phyloP scores from a whole-genome alignment of 2,329 filamentous ascomycete genomes.

The Fusarium sp. region DNA sequence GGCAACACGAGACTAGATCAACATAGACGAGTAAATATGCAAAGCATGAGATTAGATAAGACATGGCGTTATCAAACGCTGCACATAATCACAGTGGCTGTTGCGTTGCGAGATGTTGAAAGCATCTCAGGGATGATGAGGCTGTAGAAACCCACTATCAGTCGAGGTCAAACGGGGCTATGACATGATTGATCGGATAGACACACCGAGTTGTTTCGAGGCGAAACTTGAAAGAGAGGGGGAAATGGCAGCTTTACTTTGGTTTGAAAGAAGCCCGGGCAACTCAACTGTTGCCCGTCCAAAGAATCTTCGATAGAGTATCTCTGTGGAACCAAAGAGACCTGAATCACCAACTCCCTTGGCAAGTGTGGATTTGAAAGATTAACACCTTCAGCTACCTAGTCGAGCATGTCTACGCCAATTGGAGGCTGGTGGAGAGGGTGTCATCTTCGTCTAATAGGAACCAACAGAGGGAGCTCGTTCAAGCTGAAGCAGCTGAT shows the following conservation, averaged over 20 bases:
- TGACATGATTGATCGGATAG: neutral
- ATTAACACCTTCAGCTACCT: neutral
- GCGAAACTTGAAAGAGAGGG: neutral
- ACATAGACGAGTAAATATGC: neutral
- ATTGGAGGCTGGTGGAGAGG: neutral
- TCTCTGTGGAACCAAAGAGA: neutral
- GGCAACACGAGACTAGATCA: neutral
- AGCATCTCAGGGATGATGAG: neutral
- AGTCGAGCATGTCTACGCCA: neutral
- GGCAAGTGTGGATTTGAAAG: neutral
- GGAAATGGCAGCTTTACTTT: neutral
- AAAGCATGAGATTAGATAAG: neutral
- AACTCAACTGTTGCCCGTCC: neutral
- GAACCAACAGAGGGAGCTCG: neutral
- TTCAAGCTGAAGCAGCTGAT: neutral
- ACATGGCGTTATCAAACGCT: neutral
- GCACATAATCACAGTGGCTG: neutral
- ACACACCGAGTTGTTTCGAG: neutral
- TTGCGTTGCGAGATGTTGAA: neutral
- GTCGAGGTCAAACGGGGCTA: conserved; percentile 2
- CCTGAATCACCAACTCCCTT: neutral
- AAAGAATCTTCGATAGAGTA: neutral
- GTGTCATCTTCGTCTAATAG: conserved; percentile 12
- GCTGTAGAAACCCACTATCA: neutral
- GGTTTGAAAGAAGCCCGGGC: neutral